These are phyloP conservation scores for Dioszegia aurantiaca DNA, from an alignment of 768 basidiomycete genomes.

Conservation along the genomic window DNA sequence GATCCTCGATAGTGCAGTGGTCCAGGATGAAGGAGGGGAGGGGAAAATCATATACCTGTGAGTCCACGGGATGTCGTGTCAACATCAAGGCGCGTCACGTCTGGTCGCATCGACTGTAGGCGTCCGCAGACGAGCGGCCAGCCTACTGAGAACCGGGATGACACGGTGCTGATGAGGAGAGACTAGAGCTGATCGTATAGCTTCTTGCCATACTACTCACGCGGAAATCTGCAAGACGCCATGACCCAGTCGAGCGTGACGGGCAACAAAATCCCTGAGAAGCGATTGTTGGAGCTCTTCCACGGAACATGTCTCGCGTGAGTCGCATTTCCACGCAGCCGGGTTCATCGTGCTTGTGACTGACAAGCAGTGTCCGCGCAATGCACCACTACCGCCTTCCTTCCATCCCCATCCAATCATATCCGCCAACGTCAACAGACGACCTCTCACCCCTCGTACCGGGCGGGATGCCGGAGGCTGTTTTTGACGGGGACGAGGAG, in stretches of 20 bases:
- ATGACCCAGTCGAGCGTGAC: conserved; percentile 84
- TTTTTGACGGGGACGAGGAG: conserved; percentile 82
- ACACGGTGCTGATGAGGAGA: neutral
- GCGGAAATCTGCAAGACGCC: conserved; percentile 90
- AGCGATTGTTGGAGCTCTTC: conserved; percentile 83
- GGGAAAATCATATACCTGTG: conserved; percentile 87
- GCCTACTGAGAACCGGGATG: no score
- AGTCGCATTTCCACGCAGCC: conserved; percentile 13
- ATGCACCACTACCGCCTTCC: conserved; percentile 83
- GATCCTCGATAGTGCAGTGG: conserved; percentile 88
- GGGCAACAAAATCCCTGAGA: conserved; percentile 77
- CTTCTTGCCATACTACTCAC: conserved; percentile 68
- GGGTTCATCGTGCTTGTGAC: neutral
- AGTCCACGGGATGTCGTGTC: conserved; percentile 22
- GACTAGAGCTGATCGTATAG: conserved; percentile 24
- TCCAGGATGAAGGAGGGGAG: conserved; percentile 88
- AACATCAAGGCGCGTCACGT: no score
- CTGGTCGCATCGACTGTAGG: no score
- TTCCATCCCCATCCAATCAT: conserved; percentile 39
- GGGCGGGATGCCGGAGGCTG: conserved; percentile 59
- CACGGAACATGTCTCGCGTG: conserved; percentile 85
- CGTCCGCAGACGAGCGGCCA: no score
- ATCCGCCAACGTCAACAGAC: conserved; percentile 57
- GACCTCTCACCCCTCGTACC: conserved; percentile 69
- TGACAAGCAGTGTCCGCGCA: conserved; percentile 62